These are phyloP conservation scores for Paulownia fortunei DNA, from an alignment of 257 asterid species.

Conservation along the genomic window DNA sequence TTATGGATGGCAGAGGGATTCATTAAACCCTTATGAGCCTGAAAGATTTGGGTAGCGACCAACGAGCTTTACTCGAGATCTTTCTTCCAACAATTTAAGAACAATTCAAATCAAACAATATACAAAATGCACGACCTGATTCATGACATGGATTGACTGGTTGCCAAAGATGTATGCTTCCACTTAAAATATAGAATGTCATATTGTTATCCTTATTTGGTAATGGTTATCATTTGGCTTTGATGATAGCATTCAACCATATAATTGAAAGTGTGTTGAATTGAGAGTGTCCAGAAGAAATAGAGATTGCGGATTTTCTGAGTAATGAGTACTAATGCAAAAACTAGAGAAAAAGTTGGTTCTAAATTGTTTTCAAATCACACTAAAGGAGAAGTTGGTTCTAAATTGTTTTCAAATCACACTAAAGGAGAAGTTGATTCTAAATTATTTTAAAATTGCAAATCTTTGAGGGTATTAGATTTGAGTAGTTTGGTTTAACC, in stretches of 20 bases:
- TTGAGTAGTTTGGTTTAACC: conserved; percentile 4
- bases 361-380: too few relatives aligned
- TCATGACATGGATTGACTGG: conserved; percentile 22
- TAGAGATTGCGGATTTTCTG: conserved; percentile 32
- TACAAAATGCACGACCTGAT: conserved; percentile 29
- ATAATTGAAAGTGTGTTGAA: neutral
- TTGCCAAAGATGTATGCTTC: conserved; percentile 19
- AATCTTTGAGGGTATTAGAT: conserved; percentile 18
- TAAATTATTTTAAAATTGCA: conserved; percentile 3
- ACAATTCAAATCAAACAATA: neutral
- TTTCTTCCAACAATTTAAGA: neutral
- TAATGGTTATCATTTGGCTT: conserved; percentile 30
- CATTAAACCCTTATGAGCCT: conserved; percentile 1
- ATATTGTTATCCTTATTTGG: conserved; percentile 16
- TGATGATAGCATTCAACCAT: neutral
- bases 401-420: too few relatives aligned
- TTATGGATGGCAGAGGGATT: conserved; percentile 25
- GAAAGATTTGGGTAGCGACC: conserved; percentile 14
- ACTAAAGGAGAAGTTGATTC: conserved; percentile 9
- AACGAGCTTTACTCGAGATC: conserved; percentile 20
- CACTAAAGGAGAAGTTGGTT: too few relatives aligned
- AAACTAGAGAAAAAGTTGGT: neutral
- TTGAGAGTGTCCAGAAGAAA: neutral
- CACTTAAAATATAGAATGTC: conserved; percentile 11
- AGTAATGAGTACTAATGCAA: neutral